These are phyloP conservation scores for Erodium chrysanthum DNA, from an alignment of 441 rosid species.

Conservation along the genomic window DNA sequence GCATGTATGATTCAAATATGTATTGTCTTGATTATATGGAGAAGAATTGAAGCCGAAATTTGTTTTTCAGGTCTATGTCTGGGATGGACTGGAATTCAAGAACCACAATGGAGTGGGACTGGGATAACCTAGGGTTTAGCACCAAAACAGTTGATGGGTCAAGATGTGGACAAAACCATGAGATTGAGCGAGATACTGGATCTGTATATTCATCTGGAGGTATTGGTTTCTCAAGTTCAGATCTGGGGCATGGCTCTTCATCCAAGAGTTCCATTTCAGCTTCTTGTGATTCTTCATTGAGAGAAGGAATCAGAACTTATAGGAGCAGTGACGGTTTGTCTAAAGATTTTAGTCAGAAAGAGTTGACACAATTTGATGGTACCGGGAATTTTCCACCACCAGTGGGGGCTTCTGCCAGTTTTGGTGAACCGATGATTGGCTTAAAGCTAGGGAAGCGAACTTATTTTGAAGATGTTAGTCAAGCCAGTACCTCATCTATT, in stretches of 20 bases:
- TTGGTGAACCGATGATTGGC: slow-evolving; percentile 15
- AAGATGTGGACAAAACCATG: too few species aligned
- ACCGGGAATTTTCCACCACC: slow-evolving; percentile 20
- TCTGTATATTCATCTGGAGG: too few species aligned
- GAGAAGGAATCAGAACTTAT: too few species aligned
- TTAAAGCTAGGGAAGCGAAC: slow-evolving; percentile 27
- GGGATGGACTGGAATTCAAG: slow-evolving; percentile 27
- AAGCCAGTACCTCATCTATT: slow-evolving; percentile 11
- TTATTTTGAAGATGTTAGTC: slow-evolving; percentile 19
- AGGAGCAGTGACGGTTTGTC: slow-evolving; percentile 12
- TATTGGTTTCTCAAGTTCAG: too few species aligned
- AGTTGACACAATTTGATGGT: slow-evolving; percentile 22
- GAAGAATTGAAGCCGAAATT: too few species aligned
- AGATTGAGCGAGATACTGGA: too few species aligned
- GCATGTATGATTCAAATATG: background rate
- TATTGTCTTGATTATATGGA: slow-evolving; percentile 7
- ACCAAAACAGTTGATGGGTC: too few species aligned
- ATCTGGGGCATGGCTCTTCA: too few species aligned
- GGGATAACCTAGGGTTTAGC: too few species aligned
- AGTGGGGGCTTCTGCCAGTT: slow-evolving; percentile 16
- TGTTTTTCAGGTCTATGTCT: too few species aligned
- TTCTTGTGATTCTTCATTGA: too few species aligned
- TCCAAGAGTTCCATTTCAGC: too few species aligned
- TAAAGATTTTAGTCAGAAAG: slow-evolving; percentile 33
- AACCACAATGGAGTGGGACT: slow-evolving; percentile 2